Base-by-base conservation (phyloP, 768 basidiomycete genomes). In the Rhizopogon vulgaris region DNA sequence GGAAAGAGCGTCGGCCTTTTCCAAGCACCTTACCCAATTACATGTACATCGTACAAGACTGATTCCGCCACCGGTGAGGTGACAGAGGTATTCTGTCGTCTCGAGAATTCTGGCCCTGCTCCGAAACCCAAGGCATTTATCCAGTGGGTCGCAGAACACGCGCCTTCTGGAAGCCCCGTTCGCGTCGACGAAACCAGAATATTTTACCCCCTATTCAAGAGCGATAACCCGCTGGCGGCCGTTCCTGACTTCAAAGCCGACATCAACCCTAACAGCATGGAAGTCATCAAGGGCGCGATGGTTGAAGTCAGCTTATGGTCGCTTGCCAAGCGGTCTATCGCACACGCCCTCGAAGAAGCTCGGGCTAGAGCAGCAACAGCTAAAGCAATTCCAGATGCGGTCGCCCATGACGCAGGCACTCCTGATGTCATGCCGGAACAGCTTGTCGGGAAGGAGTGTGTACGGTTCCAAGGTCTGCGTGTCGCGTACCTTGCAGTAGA, bases 1-100 rank as follows among this genome's bases (percentile, higher is more conserved):
- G 94, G 94, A 41, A 97, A 97, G 74, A 92, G 93, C 0, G 96
- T 98, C 39, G 96, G 96, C 14, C 73, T 99, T 25, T 95, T 97
- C 78, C 88, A 94, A 65, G 93, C 85, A 14, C 94, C 94, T 2
- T 72, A 84, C 67, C 91, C 94, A 7, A 88, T 99, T 63, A 94
- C 93, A 22, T 95, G 92, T 69, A 88, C 83, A n/a, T 90, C 89
- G 4, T 90, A 86, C 76, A 85, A 84, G 70, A 84, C 77, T 1
- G 86, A 96, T 68, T 75, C 84, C 3, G 61, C 66, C 3, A 83
- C 83, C 0, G 90, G 92, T 22, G 71, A 82, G 48, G 86, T 96
- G 6, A 75, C 75, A 4, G 93, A 95, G 67, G 79, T 99, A 48
- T 67, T 87, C 46, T 90, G 87, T 67, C 78, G 75, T 48, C 71